Conservation (phyloP, 164 flowering plant genomes). For the Stephania cephalantha region DNA sequence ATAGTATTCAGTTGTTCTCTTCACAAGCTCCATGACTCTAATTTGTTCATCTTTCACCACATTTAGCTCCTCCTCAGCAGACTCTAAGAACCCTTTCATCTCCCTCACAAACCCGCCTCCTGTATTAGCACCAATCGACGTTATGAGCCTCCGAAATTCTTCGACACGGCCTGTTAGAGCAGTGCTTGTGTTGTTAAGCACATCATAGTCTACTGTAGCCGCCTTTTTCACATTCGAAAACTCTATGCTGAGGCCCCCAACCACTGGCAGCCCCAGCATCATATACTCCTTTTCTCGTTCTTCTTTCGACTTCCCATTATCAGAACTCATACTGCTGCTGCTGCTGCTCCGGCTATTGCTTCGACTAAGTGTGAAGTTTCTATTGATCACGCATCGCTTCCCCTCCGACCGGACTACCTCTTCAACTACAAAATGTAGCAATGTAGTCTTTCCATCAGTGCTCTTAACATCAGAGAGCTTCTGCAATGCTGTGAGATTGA, state of each 20-base stretch:
- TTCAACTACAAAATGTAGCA: constrained; percentile 77
- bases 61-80: constrained; percentile 53
- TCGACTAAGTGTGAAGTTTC: constrained; percentile 26
- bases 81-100: constrained; percentile 54
- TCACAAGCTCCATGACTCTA: constrained; percentile 61
- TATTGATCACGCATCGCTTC: constrained; percentile 45
- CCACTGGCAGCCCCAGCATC: constrained; percentile 48
- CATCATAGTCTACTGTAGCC: constrained; percentile 47
- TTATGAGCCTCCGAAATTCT: constrained; percentile 29
- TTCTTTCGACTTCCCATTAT: constrained; percentile 18
- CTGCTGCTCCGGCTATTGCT: constrained; percentile 17
- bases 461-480: constrained; percentile 75
- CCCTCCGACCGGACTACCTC: constrained; percentile 73
- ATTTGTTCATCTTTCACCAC: constrained; percentile 46
- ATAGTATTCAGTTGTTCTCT: constrained; percentile 64
- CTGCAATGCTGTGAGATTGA: constrained; percentile 52
- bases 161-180: constrained; percentile 24
- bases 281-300: constrained; percentile 50
- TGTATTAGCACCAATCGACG: constrained; percentile 9
- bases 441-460: constrained; percentile 71
- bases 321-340: constrained; percentile 8
- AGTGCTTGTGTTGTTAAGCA: constrained; percentile 26
- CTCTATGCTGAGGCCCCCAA: constrained; percentile 54
- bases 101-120: constrained; percentile 45
- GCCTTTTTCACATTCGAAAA: constrained; percentile 67